Evolutionary conservation across 2,329 filamentous ascomycete genomes (phyloP).

Genomic region (Penicillium capsulatum): DNA sequence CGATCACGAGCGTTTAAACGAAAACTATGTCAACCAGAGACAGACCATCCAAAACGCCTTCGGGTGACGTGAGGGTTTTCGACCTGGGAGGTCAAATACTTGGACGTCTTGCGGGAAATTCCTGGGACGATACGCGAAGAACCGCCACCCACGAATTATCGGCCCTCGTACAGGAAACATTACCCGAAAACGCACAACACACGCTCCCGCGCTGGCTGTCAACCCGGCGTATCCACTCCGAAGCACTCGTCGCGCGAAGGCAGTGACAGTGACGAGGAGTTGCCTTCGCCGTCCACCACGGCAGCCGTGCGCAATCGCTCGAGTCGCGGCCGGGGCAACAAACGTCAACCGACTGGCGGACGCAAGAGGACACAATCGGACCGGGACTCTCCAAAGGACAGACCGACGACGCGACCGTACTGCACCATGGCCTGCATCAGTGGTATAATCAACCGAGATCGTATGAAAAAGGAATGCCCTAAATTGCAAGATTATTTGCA

Average conservation of each 20-base stretch:
- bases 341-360: constrained; percentile 15
- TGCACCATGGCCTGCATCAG: constrained; percentile 23
- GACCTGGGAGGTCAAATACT: constrained; percentile 24
- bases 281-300: constrained; percentile 13
- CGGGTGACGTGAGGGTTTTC: too few relatives aligned
- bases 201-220: constrained; percentile 14
- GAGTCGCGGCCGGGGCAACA: constrained; percentile 26
- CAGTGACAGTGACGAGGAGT: constrained; percentile 17
- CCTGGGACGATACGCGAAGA: constrained; percentile 23
- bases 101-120: constrained; percentile 20
- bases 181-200: constrained; percentile 18
- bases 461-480: constrained; percentile 28
- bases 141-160: constrained; percentile 19
- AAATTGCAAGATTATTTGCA: constrained; percentile 27
- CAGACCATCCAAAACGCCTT: too few relatives aligned
- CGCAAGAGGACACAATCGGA: constrained; percentile 10
- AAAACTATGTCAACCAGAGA: too few relatives aligned
- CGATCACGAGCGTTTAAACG: too few relatives aligned
- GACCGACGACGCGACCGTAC: constrained; percentile 13
- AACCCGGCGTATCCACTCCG: constrained; percentile 12
- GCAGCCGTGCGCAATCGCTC: constrained; percentile 14
- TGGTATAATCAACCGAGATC: constrained; percentile 17
- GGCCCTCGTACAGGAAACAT: constrained; percentile 20
- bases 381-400: constrained; percentile 11
- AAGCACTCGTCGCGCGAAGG: constrained; percentile 16